These are phyloP conservation scores for Metarhizium brunneum DNA, from an alignment of 2,329 filamentous ascomycete genomes.

Conservation along the genomic window DNA sequence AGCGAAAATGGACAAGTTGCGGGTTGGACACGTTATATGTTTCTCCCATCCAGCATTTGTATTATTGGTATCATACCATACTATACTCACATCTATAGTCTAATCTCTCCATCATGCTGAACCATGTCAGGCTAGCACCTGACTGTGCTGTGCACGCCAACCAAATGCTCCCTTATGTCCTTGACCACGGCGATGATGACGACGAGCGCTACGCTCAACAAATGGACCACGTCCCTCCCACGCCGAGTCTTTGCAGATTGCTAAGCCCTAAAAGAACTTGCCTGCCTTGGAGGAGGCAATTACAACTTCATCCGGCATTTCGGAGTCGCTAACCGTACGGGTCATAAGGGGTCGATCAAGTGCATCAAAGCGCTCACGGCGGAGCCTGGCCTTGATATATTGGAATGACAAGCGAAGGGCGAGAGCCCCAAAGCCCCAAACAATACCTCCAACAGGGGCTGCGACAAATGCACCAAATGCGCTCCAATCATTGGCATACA, in stretches of 20 bases:
- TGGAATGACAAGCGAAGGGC: conserved; percentile 49
- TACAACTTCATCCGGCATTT: conserved; percentile 19
- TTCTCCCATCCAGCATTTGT: neutral
- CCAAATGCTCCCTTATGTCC: neutral
- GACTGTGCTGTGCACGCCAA: neutral
- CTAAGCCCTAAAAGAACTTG: conserved; percentile 41
- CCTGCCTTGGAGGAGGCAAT: conserved; percentile 28
- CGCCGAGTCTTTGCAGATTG: neutral
- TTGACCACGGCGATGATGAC: neutral
- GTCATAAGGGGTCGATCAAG: conserved; percentile 44
- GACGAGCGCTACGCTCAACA: neutral
- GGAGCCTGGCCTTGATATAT: conserved; percentile 45
- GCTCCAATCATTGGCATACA: conserved; percentile 72
- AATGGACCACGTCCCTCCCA: neutral
- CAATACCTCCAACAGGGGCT: conserved; percentile 63
- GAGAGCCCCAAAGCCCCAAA: conserved; percentile 61
- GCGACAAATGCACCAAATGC: conserved; percentile 77
- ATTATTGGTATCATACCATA: neutral
- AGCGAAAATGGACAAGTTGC: neutral
- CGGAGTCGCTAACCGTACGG: conserved; percentile 9
- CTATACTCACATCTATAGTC: neutral
- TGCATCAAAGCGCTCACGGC: conserved; percentile 56
- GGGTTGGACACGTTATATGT: neutral
- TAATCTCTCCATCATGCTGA: neutral
- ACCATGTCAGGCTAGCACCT: neutral